Evolutionary conservation across 306 rosid species (phyloP), one percentile per base, ranked within the genome.

Genomic region (Fragaria ananassa): DNA sequence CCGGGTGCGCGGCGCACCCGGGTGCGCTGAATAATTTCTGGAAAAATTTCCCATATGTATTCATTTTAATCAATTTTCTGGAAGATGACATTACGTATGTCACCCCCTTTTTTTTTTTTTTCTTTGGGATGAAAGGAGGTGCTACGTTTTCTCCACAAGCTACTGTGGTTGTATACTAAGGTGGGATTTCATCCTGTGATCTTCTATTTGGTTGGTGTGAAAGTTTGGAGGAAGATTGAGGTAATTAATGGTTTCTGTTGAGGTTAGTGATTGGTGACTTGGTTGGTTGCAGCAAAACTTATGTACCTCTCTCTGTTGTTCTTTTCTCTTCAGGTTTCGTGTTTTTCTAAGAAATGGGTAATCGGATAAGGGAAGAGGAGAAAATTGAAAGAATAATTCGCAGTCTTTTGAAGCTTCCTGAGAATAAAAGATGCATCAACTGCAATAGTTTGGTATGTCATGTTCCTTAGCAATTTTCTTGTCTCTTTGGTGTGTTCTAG

Each of bases 361-460:
- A 39, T 72, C 80, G 81, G 67, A 72, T 81, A 66, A 89, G 87
- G 83, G 99, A 92, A 83, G 97, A 90, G 5, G 92, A 89, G 54
- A 85, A 68, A 76, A 81, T 72, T 45, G 99, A 95, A 79, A 91
- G 64, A 81, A 65, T 53, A 27, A 86, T 95, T 42, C 91, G 97
- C 8, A 76, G 86, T 53, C 97, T 95, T 60, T 42, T 88, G 76
- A 90, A 87, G 81, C 97, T 88, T 76, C 91, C 93, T 0, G 92
- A 79, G 74, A 95, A 95, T 71, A 81, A 90, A 72, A 88, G 96
- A 84, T 95, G 99, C 80, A 92, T 95, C 66, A 92, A 92, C 70
- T 95, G 99, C 90, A 92, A 90, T 68, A 71, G 79, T 72, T 78
- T 95, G 99, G 99, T 95, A 91, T 63, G 79, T 6, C 15, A 50